These are phyloP conservation scores for Neurospora sp. DNA, from an alignment of 495 filamentous ascomycete species.

Conservation along the genomic window DNA sequence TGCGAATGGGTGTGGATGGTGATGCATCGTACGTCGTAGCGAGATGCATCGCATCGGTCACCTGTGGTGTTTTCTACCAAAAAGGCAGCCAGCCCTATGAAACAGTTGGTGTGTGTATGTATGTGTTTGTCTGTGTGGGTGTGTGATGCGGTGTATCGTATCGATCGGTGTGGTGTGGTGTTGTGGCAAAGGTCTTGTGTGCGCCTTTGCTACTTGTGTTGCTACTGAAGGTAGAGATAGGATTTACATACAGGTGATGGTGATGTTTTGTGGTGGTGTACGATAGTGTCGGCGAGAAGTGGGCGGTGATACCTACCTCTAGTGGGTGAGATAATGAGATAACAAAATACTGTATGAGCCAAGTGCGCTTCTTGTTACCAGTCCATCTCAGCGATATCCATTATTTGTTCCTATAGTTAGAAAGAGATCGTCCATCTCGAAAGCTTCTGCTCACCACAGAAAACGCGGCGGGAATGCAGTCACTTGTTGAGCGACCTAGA, in stretches of 20 bases:
- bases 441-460: neutral
- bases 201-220: neutral
- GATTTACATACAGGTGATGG: neutral
- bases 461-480: neutral
- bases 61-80: neutral
- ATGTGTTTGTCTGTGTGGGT: neutral
- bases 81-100: neutral
- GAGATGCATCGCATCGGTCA: neutral
- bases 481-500: neutral
- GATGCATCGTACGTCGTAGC: neutral
- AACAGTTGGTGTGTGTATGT: neutral
- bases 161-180: neutral
- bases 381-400: neutral
- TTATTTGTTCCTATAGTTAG: neutral
- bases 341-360: neutral
- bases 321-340: neutral
- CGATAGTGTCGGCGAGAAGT: neutral
- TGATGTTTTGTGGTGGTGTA: neutral
- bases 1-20: neutral
- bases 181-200: neutral
- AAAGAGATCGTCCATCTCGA: neutral
- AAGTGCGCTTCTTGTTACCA: neutral
- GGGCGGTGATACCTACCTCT: neutral
- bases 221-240: neutral
- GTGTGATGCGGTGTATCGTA: neutral